phyloP scores from a whole-genome alignment of 2,329 filamentous ascomycete genomes.

The Zymoseptoria passerinii region DNA sequence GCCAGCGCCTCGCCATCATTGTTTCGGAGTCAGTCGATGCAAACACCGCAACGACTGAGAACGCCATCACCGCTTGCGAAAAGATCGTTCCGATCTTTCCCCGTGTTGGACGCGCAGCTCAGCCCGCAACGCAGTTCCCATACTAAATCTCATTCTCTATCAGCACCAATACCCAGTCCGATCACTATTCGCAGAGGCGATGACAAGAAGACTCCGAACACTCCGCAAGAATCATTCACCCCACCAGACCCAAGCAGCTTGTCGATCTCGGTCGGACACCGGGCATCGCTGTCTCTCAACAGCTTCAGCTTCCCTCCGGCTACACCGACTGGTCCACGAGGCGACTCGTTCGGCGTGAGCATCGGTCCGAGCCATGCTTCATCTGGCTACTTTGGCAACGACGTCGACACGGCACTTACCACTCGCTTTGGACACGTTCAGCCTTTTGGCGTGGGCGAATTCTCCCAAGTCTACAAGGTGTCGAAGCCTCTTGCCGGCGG shows the following conservation, averaged over 20 bases:
- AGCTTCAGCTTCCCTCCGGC: constrained; percentile 57
- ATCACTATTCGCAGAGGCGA: constrained; percentile 7
- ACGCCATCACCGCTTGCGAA: constrained; percentile 36
- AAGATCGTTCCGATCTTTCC: constrained; percentile 25
- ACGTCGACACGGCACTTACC: constrained; percentile 66
- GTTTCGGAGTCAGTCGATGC: constrained; percentile 33
- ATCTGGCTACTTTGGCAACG: constrained; percentile 59
- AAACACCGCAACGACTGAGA: constrained; percentile 28
- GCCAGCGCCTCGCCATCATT: constrained; percentile 29
- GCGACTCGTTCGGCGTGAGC: constrained; percentile 49
- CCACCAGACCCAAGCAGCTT: constrained; percentile 74
- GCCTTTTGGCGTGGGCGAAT: constrained; percentile 77
- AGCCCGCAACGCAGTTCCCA: constrained; percentile 12
- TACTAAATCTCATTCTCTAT: constrained; percentile 18
- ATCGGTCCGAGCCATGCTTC: constrained; percentile 42
- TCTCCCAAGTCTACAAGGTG: constrained; percentile 85
- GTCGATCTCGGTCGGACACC: constrained; percentile 63
- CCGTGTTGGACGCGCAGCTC: constrained; percentile 16
- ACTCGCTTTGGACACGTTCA: constrained; percentile 74
- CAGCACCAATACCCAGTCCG: constrained; percentile 14
- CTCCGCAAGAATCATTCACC: constrained; percentile 65
- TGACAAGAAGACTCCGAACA: constrained; percentile 43
- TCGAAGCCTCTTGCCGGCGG: constrained; percentile 37
- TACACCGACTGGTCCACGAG: constrained; percentile 66
- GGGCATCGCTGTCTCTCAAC: constrained; percentile 28